Evolutionary conservation across 2,329 filamentous ascomycete species (phyloP).

Genomic region (Aspergillus arachidicola): DNA sequence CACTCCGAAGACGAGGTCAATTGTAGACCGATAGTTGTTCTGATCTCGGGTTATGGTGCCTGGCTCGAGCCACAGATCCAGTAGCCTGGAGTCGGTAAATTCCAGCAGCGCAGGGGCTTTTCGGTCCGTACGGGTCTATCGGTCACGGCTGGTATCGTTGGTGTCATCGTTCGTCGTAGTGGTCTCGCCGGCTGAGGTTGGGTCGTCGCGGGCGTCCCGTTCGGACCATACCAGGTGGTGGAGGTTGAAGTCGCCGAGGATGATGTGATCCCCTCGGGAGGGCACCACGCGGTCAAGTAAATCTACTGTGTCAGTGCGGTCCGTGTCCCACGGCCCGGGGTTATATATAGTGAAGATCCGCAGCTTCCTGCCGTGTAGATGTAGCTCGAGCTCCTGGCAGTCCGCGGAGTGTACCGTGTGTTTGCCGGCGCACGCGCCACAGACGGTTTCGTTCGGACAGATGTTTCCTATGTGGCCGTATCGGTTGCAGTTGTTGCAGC

Average conservation of each 20-base stretch:
- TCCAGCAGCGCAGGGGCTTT: conserved; percentile 1
- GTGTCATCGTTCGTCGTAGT: no score
- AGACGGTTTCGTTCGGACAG: no score
- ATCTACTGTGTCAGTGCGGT: no score
- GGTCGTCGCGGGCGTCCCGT: no score
- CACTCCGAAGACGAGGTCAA: conserved; percentile 21
- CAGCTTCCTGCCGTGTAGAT: not conserved
- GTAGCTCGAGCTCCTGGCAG: not conserved
- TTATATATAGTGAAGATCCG: not conserved
- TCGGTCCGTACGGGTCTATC: not conserved
- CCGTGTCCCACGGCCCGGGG: not conserved
- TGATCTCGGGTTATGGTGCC: conserved; percentile 14
- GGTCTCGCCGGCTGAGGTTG: no score
- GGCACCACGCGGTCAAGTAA: no score
- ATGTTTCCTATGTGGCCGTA: no score
- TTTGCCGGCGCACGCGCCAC: not conserved
- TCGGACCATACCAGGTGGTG: no score
- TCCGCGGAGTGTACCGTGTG: not conserved
- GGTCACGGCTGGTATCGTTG: not conserved
- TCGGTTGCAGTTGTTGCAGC: no score
- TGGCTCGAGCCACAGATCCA: conserved; percentile 12
- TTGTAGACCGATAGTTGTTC: conserved; percentile 14
- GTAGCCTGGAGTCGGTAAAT: not conserved
- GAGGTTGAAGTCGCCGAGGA: no score
- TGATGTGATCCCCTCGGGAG: no score